phyloP scores from a whole-genome alignment of 371 early-diverging fungal genomes.

The Mucor circinelloides region DNA sequence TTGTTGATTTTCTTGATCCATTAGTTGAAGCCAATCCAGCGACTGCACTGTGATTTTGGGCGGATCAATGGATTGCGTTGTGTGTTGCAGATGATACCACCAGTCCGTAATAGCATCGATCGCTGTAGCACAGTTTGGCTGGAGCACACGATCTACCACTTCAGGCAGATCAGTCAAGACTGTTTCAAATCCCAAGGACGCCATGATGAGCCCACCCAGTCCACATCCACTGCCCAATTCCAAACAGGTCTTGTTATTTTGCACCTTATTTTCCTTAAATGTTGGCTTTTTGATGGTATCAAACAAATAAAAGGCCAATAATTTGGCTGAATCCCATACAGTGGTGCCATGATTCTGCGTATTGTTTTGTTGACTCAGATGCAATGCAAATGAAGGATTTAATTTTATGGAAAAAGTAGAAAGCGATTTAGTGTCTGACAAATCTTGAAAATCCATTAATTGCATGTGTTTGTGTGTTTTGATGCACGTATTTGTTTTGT shows the following conservation, averaged over 20 bases:
- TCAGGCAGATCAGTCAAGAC: conserved; percentile 36
- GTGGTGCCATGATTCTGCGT: conserved; percentile 46
- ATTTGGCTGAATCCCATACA: conserved; percentile 43
- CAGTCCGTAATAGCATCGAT: conserved; percentile 28
- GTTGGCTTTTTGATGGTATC: conserved; percentile 28
- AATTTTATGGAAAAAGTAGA: conserved; percentile 28
- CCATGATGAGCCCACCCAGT: conserved; percentile 36
- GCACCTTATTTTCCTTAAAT: conserved; percentile 11
- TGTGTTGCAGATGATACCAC: conserved; percentile 32
- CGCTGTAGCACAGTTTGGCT: conserved; percentile 20
- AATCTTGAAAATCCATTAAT: conserved; percentile 4
- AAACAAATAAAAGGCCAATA: conserved; percentile 35
- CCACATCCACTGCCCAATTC: conserved; percentile 50
- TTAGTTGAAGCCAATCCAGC: conserved; percentile 34
- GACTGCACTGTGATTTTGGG: conserved; percentile 28
- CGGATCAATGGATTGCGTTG: neutral
- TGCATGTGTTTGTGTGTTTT: neutral
- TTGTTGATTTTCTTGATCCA: conserved; percentile 2
- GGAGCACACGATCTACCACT: conserved; percentile 30
- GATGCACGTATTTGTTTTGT: neutral
- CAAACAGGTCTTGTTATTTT: conserved; percentile 32
- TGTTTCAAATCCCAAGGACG: conserved; percentile 38
- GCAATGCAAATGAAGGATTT: conserved; percentile 20
- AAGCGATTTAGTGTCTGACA: conserved; percentile 32
- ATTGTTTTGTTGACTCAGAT: conserved; percentile 34